Evolutionary conservation across 2,329 filamentous ascomycete genomes (phyloP).

Genomic region (Harringtonia lauricola): DNA sequence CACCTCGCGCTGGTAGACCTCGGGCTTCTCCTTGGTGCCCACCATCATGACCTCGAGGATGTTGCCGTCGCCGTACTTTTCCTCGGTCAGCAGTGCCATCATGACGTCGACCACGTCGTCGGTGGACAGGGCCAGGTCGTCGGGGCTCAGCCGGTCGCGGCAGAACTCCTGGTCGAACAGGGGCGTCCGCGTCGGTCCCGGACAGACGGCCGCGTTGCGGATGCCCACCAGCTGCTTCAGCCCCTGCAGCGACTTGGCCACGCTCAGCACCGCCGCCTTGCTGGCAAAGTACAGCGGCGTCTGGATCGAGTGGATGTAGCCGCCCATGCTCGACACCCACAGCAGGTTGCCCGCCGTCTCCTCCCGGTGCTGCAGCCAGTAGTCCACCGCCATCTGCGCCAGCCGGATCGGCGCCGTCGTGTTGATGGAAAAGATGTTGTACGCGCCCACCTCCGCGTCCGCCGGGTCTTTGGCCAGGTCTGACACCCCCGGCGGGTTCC

Average conservation of each 20-base stretch:
- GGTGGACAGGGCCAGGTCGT: constrained; percentile 7
- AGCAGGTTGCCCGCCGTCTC: constrained; percentile 14
- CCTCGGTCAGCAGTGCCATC: background rate
- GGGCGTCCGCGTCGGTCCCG: background rate
- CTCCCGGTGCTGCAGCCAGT: constrained; percentile 18
- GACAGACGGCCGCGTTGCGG: constrained; percentile 10
- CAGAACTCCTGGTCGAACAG: constrained; percentile 7
- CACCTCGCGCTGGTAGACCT: constrained; percentile 10
- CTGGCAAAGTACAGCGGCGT: constrained; percentile 27
- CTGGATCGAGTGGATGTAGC: constrained; percentile 21
- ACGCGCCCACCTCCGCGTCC: constrained; percentile 11
- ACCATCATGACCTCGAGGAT: constrained; percentile 8
- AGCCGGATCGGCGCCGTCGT: constrained; percentile 28
- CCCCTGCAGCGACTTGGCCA: constrained; percentile 26
- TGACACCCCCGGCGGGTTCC: constrained; percentile 27
- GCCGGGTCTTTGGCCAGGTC: constrained; percentile 10
- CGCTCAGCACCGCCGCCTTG: constrained; percentile 27
- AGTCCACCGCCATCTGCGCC: constrained; percentile 27
- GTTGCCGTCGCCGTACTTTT: constrained; percentile 12
- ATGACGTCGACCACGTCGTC: constrained; percentile 6
- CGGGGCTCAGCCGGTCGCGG: constrained; percentile 3
- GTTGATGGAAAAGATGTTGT: constrained; percentile 27
- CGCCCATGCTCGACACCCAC: constrained; percentile 26
- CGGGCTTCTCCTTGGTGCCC: constrained; percentile 5
- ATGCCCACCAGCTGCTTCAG: constrained; percentile 24